Base-by-base conservation (phyloP, 1,284 basidiomycete species). In the Gymnopus androsaceus region DNA sequence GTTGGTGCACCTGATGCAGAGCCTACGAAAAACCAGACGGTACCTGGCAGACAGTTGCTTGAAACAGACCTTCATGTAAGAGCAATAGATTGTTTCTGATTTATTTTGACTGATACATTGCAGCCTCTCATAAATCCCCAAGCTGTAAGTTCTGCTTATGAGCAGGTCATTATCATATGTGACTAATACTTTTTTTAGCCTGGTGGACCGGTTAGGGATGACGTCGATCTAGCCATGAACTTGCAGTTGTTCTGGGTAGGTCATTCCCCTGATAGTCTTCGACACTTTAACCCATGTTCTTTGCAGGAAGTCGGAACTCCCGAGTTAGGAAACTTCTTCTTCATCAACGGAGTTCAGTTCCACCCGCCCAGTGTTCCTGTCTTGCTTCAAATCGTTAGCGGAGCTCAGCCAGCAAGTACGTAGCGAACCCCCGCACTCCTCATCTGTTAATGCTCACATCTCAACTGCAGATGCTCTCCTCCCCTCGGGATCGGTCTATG, bases 191-290 rank as follows among this genome's bases (percentile, higher is more conserved):
- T 64, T 40, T 54, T 57, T 30, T 64, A 62, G 23, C 67, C 68
- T 21, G 69, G 69, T 8, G n/a, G 41, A 12, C 66, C 64, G 1
- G 33, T 56, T 19, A 55, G 51, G 2, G 68, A 64, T 15, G 69
- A 68, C 15, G 69, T 64, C 0, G 69, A 70, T 54, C 36, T 62
- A n/a, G 59, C 55, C 3, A 21, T 70, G 27, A 67, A 67, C 34
- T 46, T 70, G 41, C 49, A 47, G 5, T 53, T 66, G 19, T 51
- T 17, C 9, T 53, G 66, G 37, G 60, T 59, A 36, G 40, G 46
- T 19, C 17, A 44, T 40, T 12, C 9, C 31, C n/a, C n/a, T n/a
- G 19, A 54, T 49, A 19, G 17, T 27, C 28, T 45, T 14, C 31
- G 11, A 27, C 51, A 1, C 36, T 57, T 66, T 15, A 61, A 64